Base-by-base conservation (phyloP, 1,139 yeast genomes). In the Taphrina communis region DNA sequence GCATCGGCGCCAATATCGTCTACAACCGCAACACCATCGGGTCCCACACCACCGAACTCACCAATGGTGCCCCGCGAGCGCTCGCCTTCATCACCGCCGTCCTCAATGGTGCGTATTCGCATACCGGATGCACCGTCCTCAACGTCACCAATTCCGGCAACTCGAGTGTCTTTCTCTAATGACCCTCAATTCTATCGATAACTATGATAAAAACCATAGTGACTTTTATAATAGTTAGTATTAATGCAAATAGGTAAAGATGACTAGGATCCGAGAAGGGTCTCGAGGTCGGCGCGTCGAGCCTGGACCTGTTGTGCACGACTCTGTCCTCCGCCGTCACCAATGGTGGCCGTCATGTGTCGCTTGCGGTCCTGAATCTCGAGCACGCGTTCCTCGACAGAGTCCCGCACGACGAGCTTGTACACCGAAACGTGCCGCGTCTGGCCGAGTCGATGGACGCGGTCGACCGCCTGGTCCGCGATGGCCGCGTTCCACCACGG, bases 401-500 rank as follows among this genome's bases (percentile, higher is more conserved):
- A 78, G 58, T 80, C 81, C 44, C 75, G 74, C 38, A 83, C 76
- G 14, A 80, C 78, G 62, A 86, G 75, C 69, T 83, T 82, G 74
- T 83, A 81, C 35, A 86, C 88, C n/a, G 81, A 81, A 31, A 86
- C 88, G n/a, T 81, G 81, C 9, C 78, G 75, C 6, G 80, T 80
- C 75, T 86, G 89, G 1, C 89, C 89, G 50, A 86, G 80, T 71
- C 89, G 78, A 74, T 86, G 85, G 6, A 84, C 88, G 59, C 89
- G 79, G 74, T 86, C 89, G 73, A 85, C 80, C 0, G 88, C 88
- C 73, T 86, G 89, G 72, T 85, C 86, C 53, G 81, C 82, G 52
- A 85, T 79, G n/a, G 67, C 67, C 11, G 89, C 89, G 73, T 86
- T 86, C 88, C 89, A 86, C 86, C 87, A 86, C 3, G 88, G 88